Conservation (phyloP, 768 basidiomycete species). For the Termitomyces sp. region DNA sequence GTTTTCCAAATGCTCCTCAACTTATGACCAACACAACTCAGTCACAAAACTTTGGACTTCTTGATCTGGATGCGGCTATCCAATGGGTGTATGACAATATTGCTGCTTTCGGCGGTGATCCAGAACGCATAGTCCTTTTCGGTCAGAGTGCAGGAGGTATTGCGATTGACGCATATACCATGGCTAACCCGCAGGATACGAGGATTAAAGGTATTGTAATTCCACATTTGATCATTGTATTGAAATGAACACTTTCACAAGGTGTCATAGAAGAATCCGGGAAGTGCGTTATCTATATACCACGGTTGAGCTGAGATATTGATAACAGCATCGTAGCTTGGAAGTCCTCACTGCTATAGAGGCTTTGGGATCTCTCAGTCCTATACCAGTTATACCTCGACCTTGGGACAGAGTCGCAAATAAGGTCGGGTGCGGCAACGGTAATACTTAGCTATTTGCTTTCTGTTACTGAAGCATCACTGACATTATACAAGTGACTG, state of each 20-base stretch:
- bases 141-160: slow-evolving; percentile 30
- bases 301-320: neutral
- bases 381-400: neutral
- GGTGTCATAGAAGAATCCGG: slow-evolving; percentile 16
- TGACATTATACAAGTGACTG: slow-evolving; percentile 9
- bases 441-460: slow-evolving; percentile 12
- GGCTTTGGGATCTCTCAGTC: neutral
- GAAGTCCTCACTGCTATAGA: neutral
- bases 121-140: slow-evolving; percentile 27
- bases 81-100: slow-evolving; percentile 43
- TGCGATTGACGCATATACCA: slow-evolving; percentile 23
- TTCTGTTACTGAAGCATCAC: neutral
- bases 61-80: slow-evolving; percentile 31
- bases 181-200: slow-evolving; percentile 18
- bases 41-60: slow-evolving; percentile 30
- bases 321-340: neutral
- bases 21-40: slow-evolving; percentile 7
- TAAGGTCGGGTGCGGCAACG: slow-evolving; percentile 26
- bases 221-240: slow-evolving; percentile 5
- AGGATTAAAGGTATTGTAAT: slow-evolving; percentile 11
- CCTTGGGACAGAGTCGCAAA: slow-evolving; percentile 14
- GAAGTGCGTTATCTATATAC: neutral
- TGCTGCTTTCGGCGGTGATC: slow-evolving; percentile 38
- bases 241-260: neutral
- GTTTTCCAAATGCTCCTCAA: slow-evolving; percentile 30